These are phyloP conservation scores for Rhizopus delemar DNA, from an alignment of 371 early-diverging fungal genomes.

Conservation along the genomic window DNA sequence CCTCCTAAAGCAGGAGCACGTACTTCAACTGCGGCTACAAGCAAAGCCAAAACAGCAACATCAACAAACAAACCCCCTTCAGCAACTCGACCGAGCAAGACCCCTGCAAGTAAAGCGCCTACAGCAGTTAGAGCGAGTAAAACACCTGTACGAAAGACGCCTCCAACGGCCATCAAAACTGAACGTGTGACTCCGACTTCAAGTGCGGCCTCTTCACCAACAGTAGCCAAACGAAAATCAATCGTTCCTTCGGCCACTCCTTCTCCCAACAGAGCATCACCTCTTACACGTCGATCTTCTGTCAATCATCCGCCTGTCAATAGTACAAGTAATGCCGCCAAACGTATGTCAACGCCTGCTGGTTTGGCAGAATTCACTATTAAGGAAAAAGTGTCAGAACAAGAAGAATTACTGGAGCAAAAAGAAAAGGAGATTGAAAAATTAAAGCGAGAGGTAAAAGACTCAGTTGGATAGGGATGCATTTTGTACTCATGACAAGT, in stretches of 20 bases:
- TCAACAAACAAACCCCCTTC: background rate
- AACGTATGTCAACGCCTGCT: constrained; percentile 28
- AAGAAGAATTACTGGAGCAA: constrained; percentile 19
- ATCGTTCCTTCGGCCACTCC: constrained; percentile 26
- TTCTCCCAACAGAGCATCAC: constrained; percentile 17
- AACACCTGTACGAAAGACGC: background rate
- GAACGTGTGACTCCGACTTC: constrained; percentile 16
- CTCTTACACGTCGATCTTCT: constrained; percentile 25
- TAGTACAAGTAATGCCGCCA: constrained; percentile 6
- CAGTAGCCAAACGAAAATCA: constrained; percentile 31
- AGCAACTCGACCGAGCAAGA: background rate
- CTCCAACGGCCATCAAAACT: constrained; percentile 27
- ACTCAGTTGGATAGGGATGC: no score
- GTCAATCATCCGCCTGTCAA: background rate
- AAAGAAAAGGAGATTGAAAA: constrained; percentile 31
- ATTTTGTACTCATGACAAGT: background rate
- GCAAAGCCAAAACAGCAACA: background rate
- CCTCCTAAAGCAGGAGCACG: constrained; percentile 16
- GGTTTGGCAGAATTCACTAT: constrained; percentile 30
- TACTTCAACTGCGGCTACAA: no score
- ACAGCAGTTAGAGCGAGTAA: background rate
- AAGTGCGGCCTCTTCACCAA: constrained; percentile 22
- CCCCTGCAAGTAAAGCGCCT: background rate
- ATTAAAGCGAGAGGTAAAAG: constrained; percentile 20
- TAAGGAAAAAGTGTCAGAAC: constrained; percentile 29